Evolutionary conservation across 805 yeast genomes (phyloP).

Genomic region (Brettanomyces nanus): DNA sequence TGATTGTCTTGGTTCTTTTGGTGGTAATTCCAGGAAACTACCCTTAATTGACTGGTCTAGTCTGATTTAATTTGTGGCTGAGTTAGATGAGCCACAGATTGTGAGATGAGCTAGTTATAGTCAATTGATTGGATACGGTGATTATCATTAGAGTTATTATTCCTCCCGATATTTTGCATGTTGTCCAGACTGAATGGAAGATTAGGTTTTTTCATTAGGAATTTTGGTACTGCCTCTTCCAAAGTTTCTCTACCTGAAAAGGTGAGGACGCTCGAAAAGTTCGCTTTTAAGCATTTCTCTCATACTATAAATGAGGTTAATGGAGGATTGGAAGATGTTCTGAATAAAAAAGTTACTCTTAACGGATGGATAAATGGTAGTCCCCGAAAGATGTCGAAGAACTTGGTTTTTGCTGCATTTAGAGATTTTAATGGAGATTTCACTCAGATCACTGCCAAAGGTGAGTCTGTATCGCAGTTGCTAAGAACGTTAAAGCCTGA

Average conservation of each 20-base stretch:
- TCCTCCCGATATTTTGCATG: too few relatives aligned
- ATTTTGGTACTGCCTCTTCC: not conserved
- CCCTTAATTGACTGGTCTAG: too few relatives aligned
- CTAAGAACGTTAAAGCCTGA: slow-evolving; percentile 53
- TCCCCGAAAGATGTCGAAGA: slow-evolving; percentile 61
- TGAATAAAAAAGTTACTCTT: slow-evolving; percentile 33
- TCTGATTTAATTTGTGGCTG: too few relatives aligned
- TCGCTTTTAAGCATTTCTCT: slow-evolving; percentile 21
- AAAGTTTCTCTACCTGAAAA: slow-evolving; percentile 14
- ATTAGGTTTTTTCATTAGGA: too few relatives aligned
- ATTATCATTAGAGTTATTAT: too few relatives aligned
- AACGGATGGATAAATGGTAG: slow-evolving; percentile 82
- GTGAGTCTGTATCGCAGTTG: slow-evolving; percentile 26
- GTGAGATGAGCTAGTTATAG: too few relatives aligned
- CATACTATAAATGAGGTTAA: slow-evolving; percentile 20
- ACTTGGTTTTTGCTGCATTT: slow-evolving; percentile 60
- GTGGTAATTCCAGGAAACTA: too few relatives aligned
- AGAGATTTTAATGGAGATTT: slow-evolving; percentile 66
- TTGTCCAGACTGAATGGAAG: too few relatives aligned
- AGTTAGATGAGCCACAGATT: too few relatives aligned
- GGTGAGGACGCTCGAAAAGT: slow-evolving; percentile 16
- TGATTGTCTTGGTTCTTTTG: too few relatives aligned
- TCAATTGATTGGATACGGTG: too few relatives aligned
- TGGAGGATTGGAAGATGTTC: slow-evolving; percentile 1
- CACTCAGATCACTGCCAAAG: slow-evolving; percentile 48